Evolutionary conservation across 164 flowering plant genomes (phyloP).

Genomic region (Piper betle): DNA sequence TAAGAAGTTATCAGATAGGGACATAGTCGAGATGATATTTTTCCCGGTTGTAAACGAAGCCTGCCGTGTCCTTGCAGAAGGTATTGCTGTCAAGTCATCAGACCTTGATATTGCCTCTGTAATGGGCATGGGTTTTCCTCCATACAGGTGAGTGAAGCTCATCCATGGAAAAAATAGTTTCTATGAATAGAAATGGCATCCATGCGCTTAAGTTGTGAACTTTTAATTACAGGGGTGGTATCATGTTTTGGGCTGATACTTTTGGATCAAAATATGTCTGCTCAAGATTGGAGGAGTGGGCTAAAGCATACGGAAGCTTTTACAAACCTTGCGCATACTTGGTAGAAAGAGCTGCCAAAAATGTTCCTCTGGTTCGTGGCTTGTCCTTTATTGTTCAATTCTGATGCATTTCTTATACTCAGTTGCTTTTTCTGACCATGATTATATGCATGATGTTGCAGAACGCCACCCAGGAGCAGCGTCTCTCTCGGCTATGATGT

Average conservation of each 20-base stretch:
- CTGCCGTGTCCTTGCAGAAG: slow-evolving; percentile 78
- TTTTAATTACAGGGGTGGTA: slow-evolving; percentile 70
- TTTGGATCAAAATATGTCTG: slow-evolving; percentile 69
- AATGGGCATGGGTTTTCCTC: slow-evolving; percentile 94
- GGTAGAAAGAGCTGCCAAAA: slow-evolving; percentile 71
- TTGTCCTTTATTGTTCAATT: too few species aligned
- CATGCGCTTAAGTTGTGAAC: neutral
- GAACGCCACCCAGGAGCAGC: too few species aligned
- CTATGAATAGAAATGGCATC: neutral
- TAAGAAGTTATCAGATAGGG: slow-evolving; percentile 42
- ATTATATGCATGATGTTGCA: too few species aligned
- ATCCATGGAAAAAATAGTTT: neutral
- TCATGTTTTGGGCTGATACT: slow-evolving; percentile 85
- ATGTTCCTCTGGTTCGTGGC: too few species aligned
- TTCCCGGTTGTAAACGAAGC: slow-evolving; percentile 95
- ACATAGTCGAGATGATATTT: slow-evolving; percentile 82
- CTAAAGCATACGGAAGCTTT: slow-evolving; percentile 57
- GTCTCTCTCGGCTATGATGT: too few species aligned
- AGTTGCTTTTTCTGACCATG: too few species aligned
- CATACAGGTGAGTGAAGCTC: slow-evolving; percentile 49
- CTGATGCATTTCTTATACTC: too few species aligned
- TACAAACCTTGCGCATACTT: slow-evolving; percentile 84
- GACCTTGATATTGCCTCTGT: slow-evolving; percentile 81
- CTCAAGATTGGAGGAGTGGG: slow-evolving; percentile 71
- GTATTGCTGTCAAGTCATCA: slow-evolving; percentile 76